A percentile compares a stretch with the other conserved stretches of the same genome.
Conservation (phyloP, 352 stramenopile genomes). For the Sclerospora graminicola region DNA sequence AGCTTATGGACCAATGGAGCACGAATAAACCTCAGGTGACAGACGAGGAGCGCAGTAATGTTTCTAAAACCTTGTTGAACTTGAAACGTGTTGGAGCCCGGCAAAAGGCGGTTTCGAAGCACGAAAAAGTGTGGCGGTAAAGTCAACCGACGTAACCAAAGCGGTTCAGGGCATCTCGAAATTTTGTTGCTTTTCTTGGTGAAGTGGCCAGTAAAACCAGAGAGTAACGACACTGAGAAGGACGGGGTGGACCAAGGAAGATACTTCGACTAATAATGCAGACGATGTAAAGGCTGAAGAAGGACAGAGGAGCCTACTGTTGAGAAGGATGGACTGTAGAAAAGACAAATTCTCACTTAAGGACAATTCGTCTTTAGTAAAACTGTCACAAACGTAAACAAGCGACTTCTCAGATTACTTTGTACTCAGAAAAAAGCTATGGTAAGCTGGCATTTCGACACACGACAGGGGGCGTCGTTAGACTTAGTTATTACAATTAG, state of each 20-base stretch:
- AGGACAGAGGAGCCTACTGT: slow-evolving; percentile 6
- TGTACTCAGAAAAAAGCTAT: too few species aligned
- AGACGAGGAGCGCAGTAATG: slow-evolving; percentile 84
- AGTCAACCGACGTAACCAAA: slow-evolving; percentile 78
- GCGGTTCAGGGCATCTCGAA: slow-evolving; percentile 82
- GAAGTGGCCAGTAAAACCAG: slow-evolving; percentile 53
- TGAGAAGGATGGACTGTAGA: slow-evolving; percentile 49
- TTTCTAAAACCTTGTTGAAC: slow-evolving; percentile 78
- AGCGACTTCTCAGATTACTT: too few species aligned
- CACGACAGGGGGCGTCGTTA: too few species aligned
- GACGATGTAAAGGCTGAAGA: slow-evolving; percentile 22
- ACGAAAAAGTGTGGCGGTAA: slow-evolving; percentile 82
- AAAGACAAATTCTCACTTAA: slow-evolving; percentile 22
- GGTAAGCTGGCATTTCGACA: too few species aligned
- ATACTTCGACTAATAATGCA: slow-evolving; percentile 7
- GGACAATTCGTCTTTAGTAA: too few species aligned
- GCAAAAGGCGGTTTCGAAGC: slow-evolving; percentile 56
- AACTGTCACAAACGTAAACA: too few species aligned
- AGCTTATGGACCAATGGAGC: slow-evolving; percentile 52
- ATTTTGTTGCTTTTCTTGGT: slow-evolving; percentile 67
- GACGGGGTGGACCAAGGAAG: slow-evolving; percentile 24
- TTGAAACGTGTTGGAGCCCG: slow-evolving; percentile 58
- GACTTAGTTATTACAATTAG: too few species aligned
- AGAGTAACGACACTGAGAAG: slow-evolving; percentile 30
- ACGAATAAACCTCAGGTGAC: slow-evolving; percentile 75